Evolutionary conservation across 2,329 filamentous ascomycete species (phyloP), one percentile per base, ranked within the genome.

Genomic region (Verticillium zaregamsianum): DNA sequence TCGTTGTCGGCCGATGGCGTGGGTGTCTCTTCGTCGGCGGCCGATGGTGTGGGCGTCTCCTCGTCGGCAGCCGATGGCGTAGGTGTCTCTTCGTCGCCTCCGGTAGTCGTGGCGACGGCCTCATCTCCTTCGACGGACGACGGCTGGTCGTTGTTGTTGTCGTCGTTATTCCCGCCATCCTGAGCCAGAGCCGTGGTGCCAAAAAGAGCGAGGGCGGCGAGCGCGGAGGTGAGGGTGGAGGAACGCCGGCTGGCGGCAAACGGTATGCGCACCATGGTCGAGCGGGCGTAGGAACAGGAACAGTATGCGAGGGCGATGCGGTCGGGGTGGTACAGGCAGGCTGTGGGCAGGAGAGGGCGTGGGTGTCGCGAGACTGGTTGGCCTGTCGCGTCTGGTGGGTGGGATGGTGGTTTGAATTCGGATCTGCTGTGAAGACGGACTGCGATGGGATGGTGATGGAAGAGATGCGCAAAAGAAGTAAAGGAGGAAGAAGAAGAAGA

Each of bases 191-290:
- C 71, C 14, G 74, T 64, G 20, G 67, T 62, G 55, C 72, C 67
- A 40, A 75, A 69, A 11, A 76, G 58, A 17, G 71, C 67, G n/a
- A 68, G 28, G 55, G 57, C 59, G 65, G 63, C 66, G 96, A 97
- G 93, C 93, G 93, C 77, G 86, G 93, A 69, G 86, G 88, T 66
- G 96, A 96, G 81, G 91, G 89, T 75, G 25, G 58, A n/a, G 9
- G 40, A 49, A 32, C 58, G 58, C 54, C 64, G 64, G 55, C 55
- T 60, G 64, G 64, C 52, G 35, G 63, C 61, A 49, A 60, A 45
- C 31, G 23, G 59, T n/a, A 59, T 60, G 20, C 63, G 35, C 35
- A 40, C 61, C 64, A 66, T 66, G 52, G 32, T 59, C 55, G 45
- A 55, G 49, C 32, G 33, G 28, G 39, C 9, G 55, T 20, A n/a